Conservation (phyloP, 169 alveolate species). For the Cyclospora cayetanensis region DNA sequence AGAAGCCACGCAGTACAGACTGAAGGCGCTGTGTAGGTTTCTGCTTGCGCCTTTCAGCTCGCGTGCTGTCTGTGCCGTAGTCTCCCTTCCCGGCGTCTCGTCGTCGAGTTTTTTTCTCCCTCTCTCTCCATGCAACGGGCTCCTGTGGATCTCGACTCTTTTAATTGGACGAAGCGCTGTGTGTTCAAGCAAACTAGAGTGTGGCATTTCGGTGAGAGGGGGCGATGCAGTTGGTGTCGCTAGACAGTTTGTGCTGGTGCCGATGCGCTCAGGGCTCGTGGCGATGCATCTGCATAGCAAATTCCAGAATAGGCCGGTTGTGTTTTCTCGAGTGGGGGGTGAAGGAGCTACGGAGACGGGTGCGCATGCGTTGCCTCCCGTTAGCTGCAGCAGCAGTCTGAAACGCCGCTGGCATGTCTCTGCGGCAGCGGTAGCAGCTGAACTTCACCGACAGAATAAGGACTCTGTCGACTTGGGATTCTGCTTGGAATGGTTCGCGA, state of each 20-base stretch:
- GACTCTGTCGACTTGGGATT: not conserved
- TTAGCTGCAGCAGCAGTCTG: constrained; percentile 4
- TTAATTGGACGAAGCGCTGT: not conserved
- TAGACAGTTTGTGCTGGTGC: not conserved
- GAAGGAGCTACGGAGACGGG: not conserved
- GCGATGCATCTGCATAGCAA: constrained; percentile 16
- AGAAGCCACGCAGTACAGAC: not conserved
- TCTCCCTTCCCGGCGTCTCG: too few relatives aligned
- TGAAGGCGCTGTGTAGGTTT: not conserved
- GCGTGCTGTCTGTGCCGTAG: not conserved
- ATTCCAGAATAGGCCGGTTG: constrained; percentile 10
- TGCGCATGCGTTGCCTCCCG: not conserved
- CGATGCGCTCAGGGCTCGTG: constrained; percentile 14
- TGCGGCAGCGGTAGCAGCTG: constrained; percentile 32
- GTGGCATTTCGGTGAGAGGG: too few relatives aligned
- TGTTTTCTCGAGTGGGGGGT: not conserved
- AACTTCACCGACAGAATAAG: not conserved
- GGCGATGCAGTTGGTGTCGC: not conserved
- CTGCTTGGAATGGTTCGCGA: not conserved
- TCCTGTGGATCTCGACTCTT: not conserved
- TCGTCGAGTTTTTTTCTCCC: not conserved
- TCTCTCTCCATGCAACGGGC: too few relatives aligned
- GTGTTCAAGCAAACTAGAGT: too few relatives aligned
- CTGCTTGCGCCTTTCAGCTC: not conserved
- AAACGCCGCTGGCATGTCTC: not conserved